These are phyloP conservation scores for Paspalum vaginatum DNA, from an alignment of 176 grass and related monocot species.

Conservation along the genomic window DNA sequence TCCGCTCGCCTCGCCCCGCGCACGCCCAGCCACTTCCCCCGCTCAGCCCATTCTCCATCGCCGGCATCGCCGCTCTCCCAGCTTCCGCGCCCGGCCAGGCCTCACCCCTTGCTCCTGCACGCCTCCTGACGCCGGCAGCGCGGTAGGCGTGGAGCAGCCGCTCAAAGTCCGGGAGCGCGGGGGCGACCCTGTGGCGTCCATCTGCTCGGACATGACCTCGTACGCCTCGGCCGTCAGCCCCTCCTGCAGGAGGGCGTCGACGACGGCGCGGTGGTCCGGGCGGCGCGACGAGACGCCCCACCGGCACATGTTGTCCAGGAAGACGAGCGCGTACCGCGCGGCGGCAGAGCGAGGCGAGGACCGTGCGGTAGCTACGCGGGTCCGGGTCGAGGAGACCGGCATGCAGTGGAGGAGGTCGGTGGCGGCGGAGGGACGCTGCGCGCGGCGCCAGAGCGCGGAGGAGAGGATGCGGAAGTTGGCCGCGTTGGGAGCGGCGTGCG, in stretches of 20 bases:
- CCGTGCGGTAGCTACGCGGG: not conserved
- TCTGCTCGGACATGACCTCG: slow-evolving; percentile 42
- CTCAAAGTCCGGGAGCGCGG: slow-evolving; percentile 40
- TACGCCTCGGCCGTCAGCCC: slow-evolving; percentile 54
- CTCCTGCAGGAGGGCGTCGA: slow-evolving; percentile 50
- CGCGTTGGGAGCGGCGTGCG: slow-evolving; percentile 5
- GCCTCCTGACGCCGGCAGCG: slow-evolving; percentile 40
- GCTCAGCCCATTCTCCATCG: too few species aligned
- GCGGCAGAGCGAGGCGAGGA: slow-evolving; percentile 38
- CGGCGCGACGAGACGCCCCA: slow-evolving; percentile 34
- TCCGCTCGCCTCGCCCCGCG: too few species aligned
- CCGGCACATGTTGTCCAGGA: slow-evolving; percentile 65
- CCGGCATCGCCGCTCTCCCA: too few species aligned
- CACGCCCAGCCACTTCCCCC: too few species aligned
- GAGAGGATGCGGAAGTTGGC: slow-evolving; percentile 43
- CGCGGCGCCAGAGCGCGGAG: slow-evolving; percentile 42
- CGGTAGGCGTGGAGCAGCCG: slow-evolving; percentile 39
- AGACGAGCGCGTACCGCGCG: slow-evolving; percentile 19
- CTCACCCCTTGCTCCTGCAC: too few species aligned
- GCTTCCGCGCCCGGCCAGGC: too few species aligned
- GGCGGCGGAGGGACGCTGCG: slow-evolving; percentile 9
- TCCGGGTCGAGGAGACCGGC: slow-evolving; percentile 39
- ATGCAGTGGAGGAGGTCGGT: slow-evolving; percentile 39
- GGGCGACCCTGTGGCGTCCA: slow-evolving; percentile 45
- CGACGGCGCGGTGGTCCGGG: slow-evolving; percentile 37